Percentiles rank a stretch among this genome's conserved stretches.
These are phyloP conservation scores for Debaryomyces singareniensis DNA, from an alignment of 1,139 yeast species.

Conservation along the genomic window DNA sequence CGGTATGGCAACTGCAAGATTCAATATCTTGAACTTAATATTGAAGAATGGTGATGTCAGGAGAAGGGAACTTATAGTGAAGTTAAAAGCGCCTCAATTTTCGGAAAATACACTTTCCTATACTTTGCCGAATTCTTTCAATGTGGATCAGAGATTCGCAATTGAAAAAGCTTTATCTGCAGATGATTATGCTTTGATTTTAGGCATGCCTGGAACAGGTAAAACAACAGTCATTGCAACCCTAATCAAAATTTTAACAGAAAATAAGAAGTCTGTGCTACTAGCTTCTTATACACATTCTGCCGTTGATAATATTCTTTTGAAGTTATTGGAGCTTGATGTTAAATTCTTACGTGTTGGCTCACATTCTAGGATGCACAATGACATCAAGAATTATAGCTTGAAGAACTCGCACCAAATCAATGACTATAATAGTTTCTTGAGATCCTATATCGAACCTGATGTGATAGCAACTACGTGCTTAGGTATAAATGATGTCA, in stretches of 20 bases:
- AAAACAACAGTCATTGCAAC: constrained; percentile 89
- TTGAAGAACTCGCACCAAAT: constrained; percentile 12
- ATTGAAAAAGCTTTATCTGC: constrained; percentile 58
- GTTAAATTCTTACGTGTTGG: constrained; percentile 60
- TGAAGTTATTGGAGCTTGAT: constrained; percentile 50
- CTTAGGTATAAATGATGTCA: constrained; percentile 63
- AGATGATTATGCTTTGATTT: constrained; percentile 68
- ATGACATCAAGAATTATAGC: constrained; percentile 33
- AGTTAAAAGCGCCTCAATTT: constrained; percentile 32
- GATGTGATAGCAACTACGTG: constrained; percentile 87
- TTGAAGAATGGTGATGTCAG: constrained; percentile 45
- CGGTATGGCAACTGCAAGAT: constrained; percentile 73
- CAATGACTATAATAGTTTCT: constrained; percentile 39
- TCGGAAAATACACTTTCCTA: not conserved
- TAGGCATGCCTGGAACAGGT: constrained; percentile 99
- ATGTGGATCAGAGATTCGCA: constrained; percentile 67
- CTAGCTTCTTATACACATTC: constrained; percentile 89
- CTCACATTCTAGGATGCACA: constrained; percentile 50
- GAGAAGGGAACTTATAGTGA: constrained; percentile 58
- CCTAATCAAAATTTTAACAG: constrained; percentile 55
- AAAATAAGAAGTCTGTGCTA: constrained; percentile 59
- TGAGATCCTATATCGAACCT: constrained; percentile 44
- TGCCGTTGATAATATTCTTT: constrained; percentile 87
- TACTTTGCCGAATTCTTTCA: constrained; percentile 15
- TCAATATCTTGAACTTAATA: constrained; percentile 65